These are phyloP conservation scores for Lactuca saligna DNA, from an alignment of 129 eudicot species.

Conservation along the genomic window DNA sequence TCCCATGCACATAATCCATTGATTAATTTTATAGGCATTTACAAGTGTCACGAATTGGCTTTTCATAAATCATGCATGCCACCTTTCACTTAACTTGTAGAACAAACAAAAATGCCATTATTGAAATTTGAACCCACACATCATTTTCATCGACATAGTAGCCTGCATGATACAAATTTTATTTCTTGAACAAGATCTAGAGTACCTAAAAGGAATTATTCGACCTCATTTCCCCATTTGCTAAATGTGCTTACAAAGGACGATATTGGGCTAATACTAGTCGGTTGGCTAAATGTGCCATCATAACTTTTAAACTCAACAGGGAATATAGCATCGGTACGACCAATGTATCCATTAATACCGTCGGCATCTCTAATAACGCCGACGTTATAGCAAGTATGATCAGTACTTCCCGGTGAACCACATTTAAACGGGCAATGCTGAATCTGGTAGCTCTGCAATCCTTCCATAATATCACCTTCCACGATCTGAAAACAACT, in stretches of 20 bases:
- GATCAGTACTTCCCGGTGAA: not conserved
- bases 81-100: not conserved
- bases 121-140: not conserved
- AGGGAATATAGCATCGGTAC: slow-evolving; percentile 25
- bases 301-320: slow-evolving; percentile 16
- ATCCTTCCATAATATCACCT: slow-evolving; percentile 33
- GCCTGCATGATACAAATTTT: not conserved
- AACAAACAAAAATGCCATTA: slow-evolving; percentile 10
- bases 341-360: slow-evolving; percentile 5
- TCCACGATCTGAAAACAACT: slow-evolving; percentile 39
- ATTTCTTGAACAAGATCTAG: not conserved
- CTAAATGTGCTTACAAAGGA: slow-evolving; percentile 11
- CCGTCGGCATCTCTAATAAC: slow-evolving; percentile 10
- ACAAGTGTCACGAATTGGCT: slow-evolving; percentile 1
- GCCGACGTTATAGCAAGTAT: slow-evolving; percentile 28
- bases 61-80: not conserved
- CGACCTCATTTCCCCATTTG: not conserved
- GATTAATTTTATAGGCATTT: slow-evolving; percentile 1
- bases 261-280: not conserved
- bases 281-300: not conserved
- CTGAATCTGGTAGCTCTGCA: slow-evolving; percentile 32
- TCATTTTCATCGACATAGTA: too few relatives aligned
- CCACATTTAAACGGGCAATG: slow-evolving; percentile 35
- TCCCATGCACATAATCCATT: slow-evolving; percentile 1
- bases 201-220: not conserved